Evolutionary conservation across 2,329 filamentous ascomycete genomes (phyloP), one percentile per base, ranked within the genome.

Genomic region (Ilyonectria mors-panacis): DNA sequence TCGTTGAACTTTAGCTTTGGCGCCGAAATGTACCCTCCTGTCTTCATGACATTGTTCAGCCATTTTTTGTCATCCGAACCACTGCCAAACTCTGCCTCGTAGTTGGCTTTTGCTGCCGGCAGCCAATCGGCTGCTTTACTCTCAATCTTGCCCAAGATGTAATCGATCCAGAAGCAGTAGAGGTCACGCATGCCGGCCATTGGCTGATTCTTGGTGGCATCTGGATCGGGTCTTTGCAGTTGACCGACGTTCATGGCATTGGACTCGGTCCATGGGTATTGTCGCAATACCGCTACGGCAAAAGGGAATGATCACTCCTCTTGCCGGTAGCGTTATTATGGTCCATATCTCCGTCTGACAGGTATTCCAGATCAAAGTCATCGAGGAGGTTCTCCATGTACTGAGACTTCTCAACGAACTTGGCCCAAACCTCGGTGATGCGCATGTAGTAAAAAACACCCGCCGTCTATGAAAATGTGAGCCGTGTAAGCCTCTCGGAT

Each of bases 361-460:
- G 6, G 19, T 37, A 59, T 12, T 37, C 4, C 1, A n/a, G 5
- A 39, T 59, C 56, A 50, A 59, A 59, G 4, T 50, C 30, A 12
- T 30, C 30, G 6, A 59, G 19, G 6, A 50, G 6, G 4, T 33
- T 12, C 30, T 59, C 44, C 6, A 59, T 50, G 12, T 21, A 3
- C 42, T 59, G 42, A 26, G 56, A 59, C 9, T 44, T 50, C 44
- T 23, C 56, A 6, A 33, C n/a, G 44, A 59, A 59, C n/a, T 50
- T 59, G 6, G 28, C 23, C 56, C 56, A 59, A 50, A 59, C 39
- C 0, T 59, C 56, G 35, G 19, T 3, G 13, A 23, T 39, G 26
- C 55, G 23, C 56, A 50, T 59, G 45, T 59, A 59, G 39, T 42
- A 59, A n/a, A 59, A 59, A n/a, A 59, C 56, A 13, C 56, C 56